A percentile compares a stretch with the other conserved stretches of the same genome.
phyloP scores from a whole-genome alignment of 768 basidiomycete species.

The Galerina marginata region DNA sequence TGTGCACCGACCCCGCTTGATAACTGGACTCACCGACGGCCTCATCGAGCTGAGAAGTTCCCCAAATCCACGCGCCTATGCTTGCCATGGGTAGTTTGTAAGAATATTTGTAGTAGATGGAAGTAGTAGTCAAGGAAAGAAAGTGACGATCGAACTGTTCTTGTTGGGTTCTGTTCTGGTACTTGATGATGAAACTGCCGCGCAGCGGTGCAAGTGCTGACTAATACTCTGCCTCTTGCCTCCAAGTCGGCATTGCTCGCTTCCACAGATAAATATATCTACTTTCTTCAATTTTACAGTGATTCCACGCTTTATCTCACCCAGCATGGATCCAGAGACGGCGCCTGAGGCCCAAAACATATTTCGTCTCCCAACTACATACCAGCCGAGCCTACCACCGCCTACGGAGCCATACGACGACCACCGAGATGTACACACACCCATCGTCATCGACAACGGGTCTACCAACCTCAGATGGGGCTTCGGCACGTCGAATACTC shows the following conservation, averaged over 20 bases:
- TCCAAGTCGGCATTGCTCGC: no score
- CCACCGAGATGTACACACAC: slow-evolving; percentile 56
- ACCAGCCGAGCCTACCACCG: slow-evolving; percentile 30
- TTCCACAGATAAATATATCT: no score
- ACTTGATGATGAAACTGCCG: slow-evolving; percentile 13
- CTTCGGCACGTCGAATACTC: slow-evolving; percentile 60
- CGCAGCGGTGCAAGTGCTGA: slow-evolving; percentile 8
- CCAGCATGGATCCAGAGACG: slow-evolving; percentile 5
- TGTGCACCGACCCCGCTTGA: neutral
- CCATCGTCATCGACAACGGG: slow-evolving; percentile 91
- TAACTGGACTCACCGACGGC: slow-evolving; percentile 66
- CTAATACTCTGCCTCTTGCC: slow-evolving; percentile 1
- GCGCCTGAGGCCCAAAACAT: slow-evolving; percentile 6
- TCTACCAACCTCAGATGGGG: slow-evolving; percentile 84
- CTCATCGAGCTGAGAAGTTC: slow-evolving; percentile 82
- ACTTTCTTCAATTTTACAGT: no score
- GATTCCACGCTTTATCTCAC: no score
- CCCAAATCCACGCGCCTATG: slow-evolving; percentile 77
- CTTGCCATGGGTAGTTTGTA: slow-evolving; percentile 51
- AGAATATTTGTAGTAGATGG: slow-evolving; percentile 4
- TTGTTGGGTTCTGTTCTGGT: slow-evolving; percentile 16
- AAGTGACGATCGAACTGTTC: slow-evolving; percentile 1
- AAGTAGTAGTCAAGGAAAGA: slow-evolving; percentile 4
- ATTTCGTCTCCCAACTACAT: slow-evolving; percentile 27
- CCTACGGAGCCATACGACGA: slow-evolving; percentile 50